Conservation (phyloP, 2,329 filamentous ascomycete species). For the Ceratocystis cubensis region DNA sequence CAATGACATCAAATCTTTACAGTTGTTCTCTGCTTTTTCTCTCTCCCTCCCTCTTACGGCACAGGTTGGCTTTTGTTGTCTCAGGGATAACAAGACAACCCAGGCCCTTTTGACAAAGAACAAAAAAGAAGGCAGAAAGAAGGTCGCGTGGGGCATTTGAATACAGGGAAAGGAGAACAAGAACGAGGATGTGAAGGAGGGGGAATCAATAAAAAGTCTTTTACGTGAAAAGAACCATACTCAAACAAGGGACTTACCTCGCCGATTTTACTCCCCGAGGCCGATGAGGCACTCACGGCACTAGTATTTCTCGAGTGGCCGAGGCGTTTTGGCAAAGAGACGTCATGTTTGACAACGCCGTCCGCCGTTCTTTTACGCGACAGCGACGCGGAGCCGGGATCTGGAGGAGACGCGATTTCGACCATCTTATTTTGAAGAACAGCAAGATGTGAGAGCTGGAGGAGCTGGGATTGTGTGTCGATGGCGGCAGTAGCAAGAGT, state of each 20-base stretch:
- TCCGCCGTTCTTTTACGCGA: constrained; percentile 56
- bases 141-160: background rate
- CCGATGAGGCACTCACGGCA: constrained; percentile 44
- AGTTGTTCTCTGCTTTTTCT: background rate
- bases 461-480: constrained; percentile 32
- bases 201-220: background rate
- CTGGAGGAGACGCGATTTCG: constrained; percentile 26
- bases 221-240: background rate
- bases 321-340: constrained; percentile 28
- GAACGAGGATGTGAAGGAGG: background rate
- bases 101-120: background rate
- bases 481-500: constrained; percentile 27
- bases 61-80: background rate
- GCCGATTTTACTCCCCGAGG: constrained; percentile 53
- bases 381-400: constrained; percentile 24
- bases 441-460: constrained; percentile 41
- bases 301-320: constrained; percentile 58
- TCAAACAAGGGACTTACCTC: constrained; percentile 31
- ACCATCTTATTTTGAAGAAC: constrained; percentile 36
- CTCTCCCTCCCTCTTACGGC: background rate
- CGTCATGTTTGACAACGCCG: constrained; percentile 46
- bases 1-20: background rate
- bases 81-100: constrained; percentile 1
- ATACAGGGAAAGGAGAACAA: constrained; percentile 4
- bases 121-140: constrained; percentile 4